A percentile compares a stretch with the other conserved stretches of the same genome.
phyloP scores from a whole-genome alignment of 352 stramenopile genomes.

The Peronospora belbahrii region DNA sequence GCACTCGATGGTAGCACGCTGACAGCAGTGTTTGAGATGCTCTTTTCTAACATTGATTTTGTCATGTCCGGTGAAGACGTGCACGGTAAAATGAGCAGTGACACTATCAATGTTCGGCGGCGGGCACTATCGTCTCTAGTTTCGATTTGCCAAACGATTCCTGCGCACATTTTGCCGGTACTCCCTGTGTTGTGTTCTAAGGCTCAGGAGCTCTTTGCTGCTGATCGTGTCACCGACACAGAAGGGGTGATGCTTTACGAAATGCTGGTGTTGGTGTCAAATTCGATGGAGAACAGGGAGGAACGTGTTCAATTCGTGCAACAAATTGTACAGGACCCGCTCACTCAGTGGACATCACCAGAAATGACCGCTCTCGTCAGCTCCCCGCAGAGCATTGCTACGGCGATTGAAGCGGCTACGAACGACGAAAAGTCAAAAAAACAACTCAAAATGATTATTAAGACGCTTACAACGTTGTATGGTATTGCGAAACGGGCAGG shows the following conservation, averaged over 20 bases:
- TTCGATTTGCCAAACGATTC: conserved; percentile 70
- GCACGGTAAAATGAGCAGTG: conserved; percentile 53
- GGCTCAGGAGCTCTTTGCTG: conserved; percentile 61
- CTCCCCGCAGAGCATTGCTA: conserved; percentile 45
- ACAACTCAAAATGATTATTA: conserved; percentile 47
- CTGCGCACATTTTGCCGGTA: conserved; percentile 67
- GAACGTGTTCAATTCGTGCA: conserved; percentile 60
- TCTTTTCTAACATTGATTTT: conserved; percentile 72
- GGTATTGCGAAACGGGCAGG: conserved; percentile 58
- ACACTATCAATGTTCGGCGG: conserved; percentile 62
- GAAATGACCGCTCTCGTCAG: conserved; percentile 59
- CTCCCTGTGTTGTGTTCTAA: conserved; percentile 61
- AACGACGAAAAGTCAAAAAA: conserved; percentile 37
- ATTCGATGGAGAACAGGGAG: conserved; percentile 58
- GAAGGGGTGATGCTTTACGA: conserved; percentile 77
- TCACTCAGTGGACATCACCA: conserved; percentile 51
- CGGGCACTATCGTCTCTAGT: conserved; percentile 63
- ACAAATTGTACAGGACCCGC: conserved; percentile 63
- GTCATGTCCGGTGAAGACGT: conserved; percentile 58
- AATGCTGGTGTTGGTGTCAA: conserved; percentile 75
- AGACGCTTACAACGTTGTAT: conserved; percentile 76
- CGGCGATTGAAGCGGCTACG: conserved; percentile 38
- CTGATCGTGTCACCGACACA: conserved; percentile 61
- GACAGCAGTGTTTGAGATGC: conserved; percentile 64
- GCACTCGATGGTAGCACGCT: conserved; percentile 45